These are phyloP conservation scores for Aspergillus aculeatinus DNA, from an alignment of 2,329 filamentous ascomycete genomes.

Conservation along the genomic window DNA sequence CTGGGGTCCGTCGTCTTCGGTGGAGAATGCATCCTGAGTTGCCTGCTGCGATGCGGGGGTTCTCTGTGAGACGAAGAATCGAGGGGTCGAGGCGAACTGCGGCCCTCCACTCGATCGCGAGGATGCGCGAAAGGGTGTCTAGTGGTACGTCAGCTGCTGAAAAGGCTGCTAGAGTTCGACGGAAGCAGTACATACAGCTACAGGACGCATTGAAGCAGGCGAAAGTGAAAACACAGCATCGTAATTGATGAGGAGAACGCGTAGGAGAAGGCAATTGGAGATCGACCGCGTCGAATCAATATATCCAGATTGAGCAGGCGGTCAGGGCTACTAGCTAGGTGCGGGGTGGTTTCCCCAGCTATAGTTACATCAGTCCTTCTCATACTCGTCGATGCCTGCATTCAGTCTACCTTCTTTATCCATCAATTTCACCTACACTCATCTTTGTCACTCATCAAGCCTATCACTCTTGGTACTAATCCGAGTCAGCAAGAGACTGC, in stretches of 20 bases:
- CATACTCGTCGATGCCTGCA: no score
- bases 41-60: slow-evolving; percentile 10
- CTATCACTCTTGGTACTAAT: no score
- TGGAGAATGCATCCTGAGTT: slow-evolving; percentile 17
- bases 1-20: slow-evolving; percentile 22
- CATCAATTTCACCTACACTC: no score
- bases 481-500: no score
- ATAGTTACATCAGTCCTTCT: no score
- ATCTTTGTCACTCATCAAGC: no score
- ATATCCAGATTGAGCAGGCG: neutral
- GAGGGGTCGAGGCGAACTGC: slow-evolving; percentile 36
- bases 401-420: no score
- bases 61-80: slow-evolving; percentile 32
- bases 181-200: slow-evolving; percentile 11
- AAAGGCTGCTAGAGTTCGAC: no score
- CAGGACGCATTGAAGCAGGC: slow-evolving; percentile 17
- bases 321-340: neutral
- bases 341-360: neutral
- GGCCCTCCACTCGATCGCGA: slow-evolving; percentile 27
- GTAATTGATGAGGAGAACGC: neutral
- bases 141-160: slow-evolving; percentile 4
- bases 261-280: neutral
- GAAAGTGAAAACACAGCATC: neutral
- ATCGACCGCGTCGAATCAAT: neutral
- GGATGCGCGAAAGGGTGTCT: slow-evolving; percentile 30